phyloP scores from a whole-genome alignment of 2,329 filamentous ascomycete species.

The Hymenoscyphus linearis region DNA sequence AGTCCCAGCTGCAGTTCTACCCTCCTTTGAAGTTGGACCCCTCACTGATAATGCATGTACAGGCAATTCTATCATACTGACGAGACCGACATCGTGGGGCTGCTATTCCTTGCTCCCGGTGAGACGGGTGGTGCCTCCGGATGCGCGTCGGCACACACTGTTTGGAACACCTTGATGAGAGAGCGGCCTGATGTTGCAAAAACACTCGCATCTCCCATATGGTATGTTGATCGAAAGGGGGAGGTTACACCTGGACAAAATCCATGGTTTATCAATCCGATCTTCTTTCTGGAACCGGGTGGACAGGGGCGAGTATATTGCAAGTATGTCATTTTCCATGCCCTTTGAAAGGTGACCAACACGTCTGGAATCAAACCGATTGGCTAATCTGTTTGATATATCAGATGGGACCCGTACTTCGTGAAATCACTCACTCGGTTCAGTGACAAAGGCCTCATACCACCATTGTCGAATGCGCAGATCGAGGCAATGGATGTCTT shows the following conservation, averaged over 20 bases:
- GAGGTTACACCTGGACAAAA: background rate
- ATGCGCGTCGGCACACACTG: background rate
- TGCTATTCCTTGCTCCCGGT: background rate
- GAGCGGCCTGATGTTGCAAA: constrained; percentile 1
- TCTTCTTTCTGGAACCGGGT: background rate
- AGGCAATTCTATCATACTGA: constrained; percentile 1
- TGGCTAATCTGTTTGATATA: background rate
- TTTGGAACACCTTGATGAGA: background rate
- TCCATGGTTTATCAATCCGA: background rate
- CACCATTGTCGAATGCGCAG: background rate
- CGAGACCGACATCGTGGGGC: background rate
- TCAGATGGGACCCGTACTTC: constrained; percentile 1
- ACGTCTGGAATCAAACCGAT: too few species aligned
- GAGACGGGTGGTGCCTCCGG: background rate
- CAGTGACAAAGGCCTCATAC: background rate
- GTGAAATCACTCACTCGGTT: background rate
- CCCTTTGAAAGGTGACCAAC: too few species aligned
- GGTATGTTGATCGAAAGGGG: background rate
- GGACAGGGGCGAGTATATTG: background rate
- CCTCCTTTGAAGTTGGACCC: background rate
- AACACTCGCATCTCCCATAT: background rate
- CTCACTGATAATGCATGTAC: background rate
- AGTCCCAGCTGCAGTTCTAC: background rate
- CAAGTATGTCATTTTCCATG: background rate
- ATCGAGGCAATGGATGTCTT: background rate